Evolutionary conservation across 805 yeast genomes (phyloP).

Genomic region (Wickerhamia fluorescens): DNA sequence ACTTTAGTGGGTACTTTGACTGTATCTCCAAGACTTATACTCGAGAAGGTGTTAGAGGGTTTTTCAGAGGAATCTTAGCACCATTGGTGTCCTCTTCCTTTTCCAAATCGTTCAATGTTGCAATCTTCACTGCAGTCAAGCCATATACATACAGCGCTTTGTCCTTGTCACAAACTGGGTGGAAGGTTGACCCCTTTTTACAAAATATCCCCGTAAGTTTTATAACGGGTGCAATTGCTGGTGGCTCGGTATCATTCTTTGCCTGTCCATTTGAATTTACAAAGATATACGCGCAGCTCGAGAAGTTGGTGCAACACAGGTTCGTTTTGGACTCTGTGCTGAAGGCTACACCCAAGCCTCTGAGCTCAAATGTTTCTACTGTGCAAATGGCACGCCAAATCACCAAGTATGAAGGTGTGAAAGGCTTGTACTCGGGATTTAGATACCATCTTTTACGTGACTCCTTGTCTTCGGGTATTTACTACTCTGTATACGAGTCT

Average conservation of each 20-base stretch:
- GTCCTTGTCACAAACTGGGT: not conserved
- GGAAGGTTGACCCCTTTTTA: constrained; percentile 24
- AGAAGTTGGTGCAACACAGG: constrained; percentile 31
- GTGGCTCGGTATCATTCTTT: constrained; percentile 53
- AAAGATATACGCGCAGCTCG: constrained; percentile 73
- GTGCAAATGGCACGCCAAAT: constrained; percentile 45
- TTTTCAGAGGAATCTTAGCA: constrained; percentile 72
- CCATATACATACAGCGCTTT: constrained; percentile 23
- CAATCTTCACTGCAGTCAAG: constrained; percentile 51
- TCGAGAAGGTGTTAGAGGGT: constrained; percentile 61
- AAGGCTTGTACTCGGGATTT: constrained; percentile 69
- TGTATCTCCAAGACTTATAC: constrained; percentile 50
- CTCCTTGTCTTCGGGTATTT: constrained; percentile 62
- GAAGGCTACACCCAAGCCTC: constrained; percentile 3
- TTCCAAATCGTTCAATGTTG: constrained; percentile 59
- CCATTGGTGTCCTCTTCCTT: constrained; percentile 63
- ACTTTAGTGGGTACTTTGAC: constrained; percentile 46
- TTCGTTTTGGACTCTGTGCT: constrained; percentile 6
- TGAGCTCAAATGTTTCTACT: constrained; percentile 17
- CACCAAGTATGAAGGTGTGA: constrained; percentile 49
- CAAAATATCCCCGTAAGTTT: constrained; percentile 38
- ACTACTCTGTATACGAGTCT: constrained; percentile 71
- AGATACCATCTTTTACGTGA: constrained; percentile 64
- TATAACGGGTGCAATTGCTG: constrained; percentile 59
- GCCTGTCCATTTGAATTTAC: constrained; percentile 86